Evolutionary conservation across 192 early-diverging fungal genomes (phyloP).

Genomic region (Podila horticola): DNA sequence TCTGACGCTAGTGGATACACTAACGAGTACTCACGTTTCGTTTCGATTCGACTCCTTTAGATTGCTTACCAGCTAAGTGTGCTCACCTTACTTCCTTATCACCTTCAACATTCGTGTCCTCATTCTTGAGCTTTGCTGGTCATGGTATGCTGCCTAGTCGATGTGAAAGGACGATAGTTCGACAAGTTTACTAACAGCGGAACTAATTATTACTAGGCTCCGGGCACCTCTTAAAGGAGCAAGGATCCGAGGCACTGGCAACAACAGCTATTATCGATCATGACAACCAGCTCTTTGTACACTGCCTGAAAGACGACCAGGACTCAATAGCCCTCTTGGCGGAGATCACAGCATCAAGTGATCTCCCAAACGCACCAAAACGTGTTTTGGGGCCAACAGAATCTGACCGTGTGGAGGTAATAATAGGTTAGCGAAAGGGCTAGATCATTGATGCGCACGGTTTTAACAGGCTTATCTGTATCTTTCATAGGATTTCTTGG

Average conservation of each 20-base stretch:
- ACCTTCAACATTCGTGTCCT: slow-evolving; percentile 2
- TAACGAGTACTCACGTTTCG: background rate
- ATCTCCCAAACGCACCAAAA: background rate
- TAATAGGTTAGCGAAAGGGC: background rate
- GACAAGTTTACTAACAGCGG: background rate
- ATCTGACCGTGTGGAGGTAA: background rate
- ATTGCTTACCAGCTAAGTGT: slow-evolving; percentile 22
- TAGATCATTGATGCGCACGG: background rate
- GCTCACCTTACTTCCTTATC: slow-evolving; percentile 25
- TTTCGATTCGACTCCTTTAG: background rate
- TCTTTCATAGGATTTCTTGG: slow-evolving; percentile 31
- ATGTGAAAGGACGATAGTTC: background rate
- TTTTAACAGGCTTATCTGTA: background rate
- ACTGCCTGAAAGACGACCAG: slow-evolving; percentile 10
- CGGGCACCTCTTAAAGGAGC: slow-evolving; percentile 9
- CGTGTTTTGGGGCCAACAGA: background rate
- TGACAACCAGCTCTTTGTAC: slow-evolving; percentile 26
- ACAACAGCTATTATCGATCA: slow-evolving; percentile 25
- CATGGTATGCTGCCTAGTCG: background rate
- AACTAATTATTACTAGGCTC: slow-evolving; percentile 1
- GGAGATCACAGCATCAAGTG: background rate
- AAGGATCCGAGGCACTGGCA: background rate
- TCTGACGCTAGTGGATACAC: background rate
- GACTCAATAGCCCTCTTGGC: background rate
- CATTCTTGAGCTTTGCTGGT: background rate